Percentiles rank a stretch among this genome's conserved stretches.
Conservation (phyloP, 257 asterid species). For the Solanum lignicaule region DNA sequence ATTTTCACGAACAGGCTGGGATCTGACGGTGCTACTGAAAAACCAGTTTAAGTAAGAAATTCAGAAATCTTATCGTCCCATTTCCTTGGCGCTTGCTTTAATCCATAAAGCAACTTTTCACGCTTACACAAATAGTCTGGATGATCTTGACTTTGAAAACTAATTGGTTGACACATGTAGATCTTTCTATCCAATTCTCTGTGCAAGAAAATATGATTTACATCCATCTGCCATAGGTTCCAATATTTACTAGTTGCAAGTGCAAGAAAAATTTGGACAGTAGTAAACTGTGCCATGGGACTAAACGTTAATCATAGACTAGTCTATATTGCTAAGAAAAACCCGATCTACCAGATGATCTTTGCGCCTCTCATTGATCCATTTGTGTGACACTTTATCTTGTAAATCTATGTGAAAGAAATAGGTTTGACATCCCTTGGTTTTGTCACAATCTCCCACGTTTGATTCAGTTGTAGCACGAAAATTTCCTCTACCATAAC, state of each 20-base stretch:
- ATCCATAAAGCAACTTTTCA: not conserved
- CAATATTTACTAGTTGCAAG: not conserved
- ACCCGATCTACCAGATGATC: too few species aligned
- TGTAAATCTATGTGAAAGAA: not conserved
- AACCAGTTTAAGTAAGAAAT: not conserved
- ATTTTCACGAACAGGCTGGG: not conserved
- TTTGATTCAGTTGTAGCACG: not conserved
- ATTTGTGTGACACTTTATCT: not conserved
- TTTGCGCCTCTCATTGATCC: not conserved
- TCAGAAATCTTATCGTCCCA: not conserved
- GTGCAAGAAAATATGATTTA: not conserved
- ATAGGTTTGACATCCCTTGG: not conserved
- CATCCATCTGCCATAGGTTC: not conserved
- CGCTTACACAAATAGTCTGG: not conserved
- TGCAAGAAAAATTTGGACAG: not conserved
- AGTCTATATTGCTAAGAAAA: not conserved
- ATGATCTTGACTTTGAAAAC: not conserved
- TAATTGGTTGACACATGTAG: not conserved
- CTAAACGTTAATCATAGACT: not conserved
- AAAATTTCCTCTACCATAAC: not conserved
- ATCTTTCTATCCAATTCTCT: not conserved
- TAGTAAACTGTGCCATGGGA: not conserved
- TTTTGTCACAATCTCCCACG: not conserved
- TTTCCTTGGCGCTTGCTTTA: not conserved
- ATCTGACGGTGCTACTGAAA: not conserved